These are phyloP conservation scores for Entomortierella beljakovae DNA, from an alignment of 192 early-diverging fungal species.

Conservation along the genomic window DNA sequence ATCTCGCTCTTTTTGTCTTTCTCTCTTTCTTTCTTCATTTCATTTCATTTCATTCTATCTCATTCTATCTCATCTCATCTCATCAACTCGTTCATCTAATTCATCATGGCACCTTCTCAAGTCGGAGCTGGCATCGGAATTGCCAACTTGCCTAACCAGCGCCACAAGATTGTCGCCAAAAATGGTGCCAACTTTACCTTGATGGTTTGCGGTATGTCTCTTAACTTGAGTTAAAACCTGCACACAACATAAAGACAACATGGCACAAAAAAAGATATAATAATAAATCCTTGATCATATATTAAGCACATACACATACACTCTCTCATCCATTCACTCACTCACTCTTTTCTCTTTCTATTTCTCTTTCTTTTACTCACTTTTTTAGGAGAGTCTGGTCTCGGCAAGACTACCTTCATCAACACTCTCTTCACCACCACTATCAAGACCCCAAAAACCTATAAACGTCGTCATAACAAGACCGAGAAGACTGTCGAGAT, in stretches of 20 bases:
- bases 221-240: too few relatives aligned
- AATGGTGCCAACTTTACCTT: constrained; percentile 96
- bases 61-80: background rate
- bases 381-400: constrained; percentile 89
- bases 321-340: too few relatives aligned
- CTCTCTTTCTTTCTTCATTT: background rate
- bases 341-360: background rate
- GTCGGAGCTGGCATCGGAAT: constrained; percentile 84
- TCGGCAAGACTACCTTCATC: constrained; percentile 98
- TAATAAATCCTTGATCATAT: too few relatives aligned
- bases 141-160: constrained; percentile 98
- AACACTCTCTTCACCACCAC: constrained; percentile 98
- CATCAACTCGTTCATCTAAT: background rate
- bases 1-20: background rate
- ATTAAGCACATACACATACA: too few relatives aligned
- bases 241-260: too few relatives aligned
- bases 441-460: constrained; percentile 91
- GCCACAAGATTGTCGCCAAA: constrained; percentile 97
- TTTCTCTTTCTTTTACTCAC: background rate
- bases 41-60: background rate
- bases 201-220: constrained; percentile 91
- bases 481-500: constrained; percentile 97
- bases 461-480: constrained; percentile 85
- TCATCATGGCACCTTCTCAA: constrained; percentile 57
- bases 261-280: too few relatives aligned